Conservation (phyloP, 108 stramenopile genomes). For the Aurantiochytrium sp. region DNA sequence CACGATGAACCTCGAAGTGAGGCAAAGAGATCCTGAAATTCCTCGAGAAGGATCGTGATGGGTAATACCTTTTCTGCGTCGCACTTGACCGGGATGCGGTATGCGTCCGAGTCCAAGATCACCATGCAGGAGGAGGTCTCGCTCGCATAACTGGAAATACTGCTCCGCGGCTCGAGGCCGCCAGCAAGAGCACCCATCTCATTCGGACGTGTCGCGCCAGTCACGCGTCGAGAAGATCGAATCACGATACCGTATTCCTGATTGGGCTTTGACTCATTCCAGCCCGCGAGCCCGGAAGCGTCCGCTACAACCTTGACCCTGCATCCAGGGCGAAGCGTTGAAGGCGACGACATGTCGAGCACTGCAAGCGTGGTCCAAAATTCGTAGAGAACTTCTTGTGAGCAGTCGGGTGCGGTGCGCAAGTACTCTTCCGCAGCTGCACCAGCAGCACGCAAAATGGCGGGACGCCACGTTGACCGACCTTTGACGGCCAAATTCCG, state of each 20-base stretch:
- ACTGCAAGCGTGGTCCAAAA: slow-evolving; percentile 7
- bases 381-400: not conserved
- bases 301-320: not conserved
- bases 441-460: not conserved
- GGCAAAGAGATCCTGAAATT: not conserved
- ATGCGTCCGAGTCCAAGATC: not conserved
- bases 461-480: not conserved
- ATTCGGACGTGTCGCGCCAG: not conserved
- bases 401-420: not conserved
- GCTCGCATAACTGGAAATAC: not conserved
- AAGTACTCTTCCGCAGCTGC: not conserved
- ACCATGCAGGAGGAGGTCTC: not conserved
- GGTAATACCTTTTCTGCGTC: not conserved
- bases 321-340: not conserved
- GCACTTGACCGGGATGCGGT: not conserved
- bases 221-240: not conserved
- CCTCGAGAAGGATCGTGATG: not conserved
- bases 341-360: not conserved
- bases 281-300: not conserved
- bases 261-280: not conserved
- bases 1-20: not conserved
- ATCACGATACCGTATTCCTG: slow-evolving; percentile 11
- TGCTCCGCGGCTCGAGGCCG: not conserved
- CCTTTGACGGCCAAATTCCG: not conserved
- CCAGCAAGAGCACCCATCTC: not conserved